Evolutionary conservation across 805 yeast genomes (phyloP).

Genomic region (Sugiyamaella americana): DNA sequence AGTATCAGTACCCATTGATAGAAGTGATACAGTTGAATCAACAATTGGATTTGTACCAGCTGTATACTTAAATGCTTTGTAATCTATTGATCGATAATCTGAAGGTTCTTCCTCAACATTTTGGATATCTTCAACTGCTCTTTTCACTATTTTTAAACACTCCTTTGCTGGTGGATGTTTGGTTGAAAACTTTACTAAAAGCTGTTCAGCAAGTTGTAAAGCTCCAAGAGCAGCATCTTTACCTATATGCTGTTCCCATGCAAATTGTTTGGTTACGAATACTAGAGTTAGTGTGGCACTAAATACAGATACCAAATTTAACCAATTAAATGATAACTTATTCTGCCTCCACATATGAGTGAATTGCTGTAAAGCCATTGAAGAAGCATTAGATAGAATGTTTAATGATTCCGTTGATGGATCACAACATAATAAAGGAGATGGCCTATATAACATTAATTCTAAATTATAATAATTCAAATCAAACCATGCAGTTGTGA

Average conservation of each 20-base stretch:
- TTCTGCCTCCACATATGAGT: constrained; percentile 14
- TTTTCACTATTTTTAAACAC: constrained; percentile 11
- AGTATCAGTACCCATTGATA: constrained; percentile 15
- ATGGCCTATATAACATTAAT: constrained; percentile 19
- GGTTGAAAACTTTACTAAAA: constrained; percentile 10
- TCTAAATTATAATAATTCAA: constrained; percentile 19
- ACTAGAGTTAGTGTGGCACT: constrained; percentile 17
- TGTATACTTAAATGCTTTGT: background rate
- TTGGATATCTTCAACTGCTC: constrained; percentile 8
- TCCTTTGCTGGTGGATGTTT: constrained; percentile 17
- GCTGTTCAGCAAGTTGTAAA: constrained; percentile 9
- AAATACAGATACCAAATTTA: constrained; percentile 18
- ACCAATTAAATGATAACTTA: constrained; percentile 21
- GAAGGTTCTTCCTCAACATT: background rate
- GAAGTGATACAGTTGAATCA: constrained; percentile 14
- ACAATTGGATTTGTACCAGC: background rate
- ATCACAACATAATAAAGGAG: constrained; percentile 19
- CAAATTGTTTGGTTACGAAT: constrained; percentile 16
- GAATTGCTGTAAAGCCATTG: constrained; percentile 18
- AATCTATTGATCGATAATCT: too few relatives aligned
- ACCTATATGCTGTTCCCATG: constrained; percentile 6
- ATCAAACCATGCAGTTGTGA: constrained; percentile 22
- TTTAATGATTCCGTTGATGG: constrained; percentile 12
- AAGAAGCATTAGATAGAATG: constrained; percentile 17
- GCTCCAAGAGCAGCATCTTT: constrained; percentile 5